Base-by-base conservation (phyloP, 2,329 filamentous ascomycete genomes). In the Epichloe sylvatica region DNA sequence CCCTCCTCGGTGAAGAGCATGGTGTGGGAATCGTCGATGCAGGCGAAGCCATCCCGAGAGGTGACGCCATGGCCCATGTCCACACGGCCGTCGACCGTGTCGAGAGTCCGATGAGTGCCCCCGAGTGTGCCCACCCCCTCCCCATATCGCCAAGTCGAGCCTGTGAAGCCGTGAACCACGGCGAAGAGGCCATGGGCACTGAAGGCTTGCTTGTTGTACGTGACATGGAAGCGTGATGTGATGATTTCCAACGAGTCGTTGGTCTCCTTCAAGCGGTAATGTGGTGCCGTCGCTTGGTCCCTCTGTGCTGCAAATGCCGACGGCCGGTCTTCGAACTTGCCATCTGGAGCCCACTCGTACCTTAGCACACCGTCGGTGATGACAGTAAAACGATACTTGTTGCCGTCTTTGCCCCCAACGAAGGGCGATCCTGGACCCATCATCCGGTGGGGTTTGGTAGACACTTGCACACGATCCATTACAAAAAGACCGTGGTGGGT, bases 301-400 rank as follows among this genome's bases (percentile, higher is more conserved):
- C 79, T 69, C 53, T 77, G 74, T 50, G 77, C 67, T n/a, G 78
- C 80, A 57, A 83, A 78, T 9, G 74, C 75, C 0, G 77, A 81
- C 0, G 76, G 74, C 4, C 78, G 72, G 58, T 83, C 78, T 58
- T 83, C 80, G 55, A 83, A 83, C 35, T 65, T 57, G 45, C 73
- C 71, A 53, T 83, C 78, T 11, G 70, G 65, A 0, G 78, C 72
- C 76, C 77, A 83, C 63, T 83, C 79, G 53, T 76, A 81, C 34
- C 80, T 75, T 30, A 83, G 54, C 2, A 82, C 65, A 2, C 72
- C 67, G 46, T 79, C 72, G 9, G 70, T 73, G 45, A 83, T 67
- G 44, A 83, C 54, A 8, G 75, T 81, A 59, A 83, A 82, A 49
- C 79, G 75, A 60, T 76, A 82, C 45, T 73, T 57, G 17, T 55